phyloP scores from a whole-genome alignment of 179 eudicot genomes.

The Actinidia arguta region DNA sequence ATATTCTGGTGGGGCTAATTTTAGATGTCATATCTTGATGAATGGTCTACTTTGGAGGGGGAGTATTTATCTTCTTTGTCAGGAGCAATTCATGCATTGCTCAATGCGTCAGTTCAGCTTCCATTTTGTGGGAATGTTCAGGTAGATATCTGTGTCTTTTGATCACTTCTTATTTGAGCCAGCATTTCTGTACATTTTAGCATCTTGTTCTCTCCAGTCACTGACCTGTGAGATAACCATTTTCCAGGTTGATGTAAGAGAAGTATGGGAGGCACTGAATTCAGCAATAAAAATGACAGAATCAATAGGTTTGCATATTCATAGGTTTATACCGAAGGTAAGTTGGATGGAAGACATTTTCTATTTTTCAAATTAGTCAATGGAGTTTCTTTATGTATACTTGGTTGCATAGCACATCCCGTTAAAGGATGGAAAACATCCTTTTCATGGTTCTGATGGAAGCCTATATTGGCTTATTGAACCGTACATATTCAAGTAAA shows the following conservation, averaged over 20 bases:
- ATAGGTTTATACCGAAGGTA: slow-evolving; percentile 63
- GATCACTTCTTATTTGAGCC: not conserved
- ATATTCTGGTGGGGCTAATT: slow-evolving; percentile 6
- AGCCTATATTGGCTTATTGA: not conserved
- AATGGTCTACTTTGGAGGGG: slow-evolving; percentile 73
- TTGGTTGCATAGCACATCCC: not conserved
- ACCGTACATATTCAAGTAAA: not conserved
- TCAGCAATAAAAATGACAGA: slow-evolving; percentile 66
- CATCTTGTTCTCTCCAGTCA: not conserved
- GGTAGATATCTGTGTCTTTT: slow-evolving; percentile 37
- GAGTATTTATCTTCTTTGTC: slow-evolving; percentile 61
- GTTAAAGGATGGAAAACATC: not conserved
- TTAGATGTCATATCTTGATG: slow-evolving; percentile 73
- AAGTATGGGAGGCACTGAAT: slow-evolving; percentile 57
- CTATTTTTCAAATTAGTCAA: not conserved
- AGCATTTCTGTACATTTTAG: slow-evolving; percentile 9
- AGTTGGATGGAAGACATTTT: slow-evolving; percentile 10
- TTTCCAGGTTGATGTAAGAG: slow-evolving; percentile 58
- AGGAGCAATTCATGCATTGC: slow-evolving; percentile 56
- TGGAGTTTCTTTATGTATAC: not conserved
- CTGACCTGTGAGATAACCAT: slow-evolving; percentile 24
- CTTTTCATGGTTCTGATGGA: not conserved
- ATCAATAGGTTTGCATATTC: slow-evolving; percentile 48
- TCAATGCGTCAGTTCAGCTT: slow-evolving; percentile 63
- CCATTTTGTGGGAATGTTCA: slow-evolving; percentile 66